Evolutionary conservation across 495 filamentous ascomycete genomes (phyloP).

Genomic region (Podospora fimiseda): DNA sequence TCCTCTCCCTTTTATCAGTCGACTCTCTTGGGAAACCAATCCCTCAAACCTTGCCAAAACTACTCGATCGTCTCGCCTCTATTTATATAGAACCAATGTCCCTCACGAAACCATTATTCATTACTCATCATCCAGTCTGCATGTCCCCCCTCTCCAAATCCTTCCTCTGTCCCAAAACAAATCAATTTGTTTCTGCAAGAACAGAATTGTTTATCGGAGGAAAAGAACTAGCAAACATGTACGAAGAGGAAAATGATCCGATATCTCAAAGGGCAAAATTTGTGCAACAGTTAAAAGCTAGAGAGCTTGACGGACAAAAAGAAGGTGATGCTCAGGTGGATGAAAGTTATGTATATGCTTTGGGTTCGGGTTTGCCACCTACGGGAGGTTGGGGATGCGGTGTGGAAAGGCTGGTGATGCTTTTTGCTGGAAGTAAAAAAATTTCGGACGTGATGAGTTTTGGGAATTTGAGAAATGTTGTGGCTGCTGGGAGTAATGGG

Average conservation of each 20-base stretch:
- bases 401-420: slow-evolving; percentile 82
- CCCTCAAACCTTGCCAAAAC: slow-evolving; percentile 61
- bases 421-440: slow-evolving; percentile 65
- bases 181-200: slow-evolving; percentile 66
- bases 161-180: slow-evolving; percentile 53
- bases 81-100: slow-evolving; percentile 65
- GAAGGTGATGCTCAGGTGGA: slow-evolving; percentile 49
- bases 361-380: slow-evolving; percentile 84
- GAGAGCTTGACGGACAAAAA: slow-evolving; percentile 1
- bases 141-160: slow-evolving; percentile 90
- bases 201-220: slow-evolving; percentile 82
- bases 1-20: slow-evolving; percentile 55
- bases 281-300: slow-evolving; percentile 35
- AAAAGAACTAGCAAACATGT: slow-evolving; percentile 83
- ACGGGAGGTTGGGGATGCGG: slow-evolving; percentile 97
- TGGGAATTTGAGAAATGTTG: slow-evolving; percentile 72
- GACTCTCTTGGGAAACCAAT: slow-evolving; percentile 41
- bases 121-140: slow-evolving; percentile 84
- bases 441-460: slow-evolving; percentile 84
- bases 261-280: slow-evolving; percentile 84
- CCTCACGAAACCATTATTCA: slow-evolving; percentile 69
- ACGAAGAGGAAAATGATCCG: slow-evolving; percentile 97
- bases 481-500: slow-evolving; percentile 12
- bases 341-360: slow-evolving; percentile 72
- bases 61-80: slow-evolving; percentile 77